Evolutionary conservation across 192 early-diverging fungal genomes (phyloP).

Genomic region (Rhizophagus sp.): DNA sequence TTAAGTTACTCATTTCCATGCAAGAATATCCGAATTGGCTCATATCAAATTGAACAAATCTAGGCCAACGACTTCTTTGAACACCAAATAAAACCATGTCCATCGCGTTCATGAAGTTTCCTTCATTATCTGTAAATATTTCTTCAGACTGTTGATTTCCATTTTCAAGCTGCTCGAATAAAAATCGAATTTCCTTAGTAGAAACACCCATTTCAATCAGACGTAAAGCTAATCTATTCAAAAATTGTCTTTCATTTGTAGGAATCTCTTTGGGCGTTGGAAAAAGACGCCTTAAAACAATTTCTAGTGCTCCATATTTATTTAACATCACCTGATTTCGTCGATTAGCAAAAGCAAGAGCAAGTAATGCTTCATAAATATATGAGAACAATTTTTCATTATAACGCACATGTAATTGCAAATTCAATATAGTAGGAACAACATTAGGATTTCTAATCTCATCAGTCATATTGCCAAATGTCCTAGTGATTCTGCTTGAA

Average conservation of each 20-base stretch:
- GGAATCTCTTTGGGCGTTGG: constrained; percentile 23
- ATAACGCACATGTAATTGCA: constrained; percentile 32
- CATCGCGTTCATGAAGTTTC: constrained; percentile 34
- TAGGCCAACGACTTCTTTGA: constrained; percentile 56
- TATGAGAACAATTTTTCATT: constrained; percentile 33
- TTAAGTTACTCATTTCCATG: constrained; percentile 46
- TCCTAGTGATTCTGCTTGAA: constrained; percentile 36
- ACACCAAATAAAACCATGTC: constrained; percentile 58
- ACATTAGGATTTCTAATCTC: constrained; percentile 40
- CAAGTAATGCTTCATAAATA: constrained; percentile 42
- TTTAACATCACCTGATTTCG: constrained; percentile 59
- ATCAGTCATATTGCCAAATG: constrained; percentile 41
- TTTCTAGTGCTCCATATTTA: constrained; percentile 49
- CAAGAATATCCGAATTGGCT: constrained; percentile 34
- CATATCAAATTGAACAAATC: constrained; percentile 65
- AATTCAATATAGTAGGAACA: constrained; percentile 32
- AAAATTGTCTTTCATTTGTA: constrained; percentile 35
- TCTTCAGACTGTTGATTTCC: constrained; percentile 40
- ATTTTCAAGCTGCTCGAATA: constrained; percentile 54
- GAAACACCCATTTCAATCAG: constrained; percentile 60
- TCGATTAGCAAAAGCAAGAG: constrained; percentile 49
- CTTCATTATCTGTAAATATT: constrained; percentile 38
- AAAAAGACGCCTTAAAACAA: constrained; percentile 40
- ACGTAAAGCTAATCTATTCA: constrained; percentile 50
- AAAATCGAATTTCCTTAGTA: constrained; percentile 52